Evolutionary conservation across 1,139 yeast genomes (phyloP).

Genomic region (Sugiyamaella pinicola): DNA sequence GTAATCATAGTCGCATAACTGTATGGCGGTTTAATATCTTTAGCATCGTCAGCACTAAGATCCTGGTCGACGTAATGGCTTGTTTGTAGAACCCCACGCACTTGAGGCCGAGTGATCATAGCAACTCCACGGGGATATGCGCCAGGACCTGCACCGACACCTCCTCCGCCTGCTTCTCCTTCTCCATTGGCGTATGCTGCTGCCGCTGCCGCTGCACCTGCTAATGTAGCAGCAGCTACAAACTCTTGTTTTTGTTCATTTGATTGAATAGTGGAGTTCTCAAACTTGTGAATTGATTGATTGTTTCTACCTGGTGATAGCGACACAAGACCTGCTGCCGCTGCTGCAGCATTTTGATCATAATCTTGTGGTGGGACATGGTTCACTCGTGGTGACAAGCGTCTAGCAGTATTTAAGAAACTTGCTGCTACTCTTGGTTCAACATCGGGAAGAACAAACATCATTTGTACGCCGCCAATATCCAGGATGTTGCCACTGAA

Average conservation of each 20-base stretch:
- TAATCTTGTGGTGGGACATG: slow-evolving; percentile 10
- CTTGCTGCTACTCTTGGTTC: slow-evolving; percentile 53
- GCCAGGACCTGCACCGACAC: slow-evolving; percentile 3
- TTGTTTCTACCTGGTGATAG: slow-evolving; percentile 10
- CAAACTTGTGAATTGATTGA: slow-evolving; percentile 10
- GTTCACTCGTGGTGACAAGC: slow-evolving; percentile 8
- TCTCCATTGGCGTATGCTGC: slow-evolving; percentile 4
- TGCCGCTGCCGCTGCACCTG: slow-evolving; percentile 17
- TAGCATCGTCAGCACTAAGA: slow-evolving; percentile 84
- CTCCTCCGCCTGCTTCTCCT: not conserved
- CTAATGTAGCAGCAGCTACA: slow-evolving; percentile 15
- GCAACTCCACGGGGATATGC: slow-evolving; percentile 47
- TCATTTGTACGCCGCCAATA: slow-evolving; percentile 98
- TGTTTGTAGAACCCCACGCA: slow-evolving; percentile 36
- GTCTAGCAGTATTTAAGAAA: slow-evolving; percentile 17
- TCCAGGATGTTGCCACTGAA: slow-evolving; percentile 87
- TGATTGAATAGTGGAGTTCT: not conserved
- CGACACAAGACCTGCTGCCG: slow-evolving; percentile 11
- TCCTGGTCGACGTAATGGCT: slow-evolving; percentile 51
- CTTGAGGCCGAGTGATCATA: slow-evolving; percentile 45
- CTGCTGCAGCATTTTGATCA: slow-evolving; percentile 2
- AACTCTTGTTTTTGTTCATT: slow-evolving; percentile 8
- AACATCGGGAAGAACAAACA: slow-evolving; percentile 93
- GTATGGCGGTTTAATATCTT: slow-evolving; percentile 94
- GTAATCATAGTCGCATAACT: slow-evolving; percentile 98